Evolutionary conservation across 2,329 filamentous ascomycete genomes (phyloP), one percentile per base, ranked within the genome.

Genomic region (Penicillium palitans): DNA sequence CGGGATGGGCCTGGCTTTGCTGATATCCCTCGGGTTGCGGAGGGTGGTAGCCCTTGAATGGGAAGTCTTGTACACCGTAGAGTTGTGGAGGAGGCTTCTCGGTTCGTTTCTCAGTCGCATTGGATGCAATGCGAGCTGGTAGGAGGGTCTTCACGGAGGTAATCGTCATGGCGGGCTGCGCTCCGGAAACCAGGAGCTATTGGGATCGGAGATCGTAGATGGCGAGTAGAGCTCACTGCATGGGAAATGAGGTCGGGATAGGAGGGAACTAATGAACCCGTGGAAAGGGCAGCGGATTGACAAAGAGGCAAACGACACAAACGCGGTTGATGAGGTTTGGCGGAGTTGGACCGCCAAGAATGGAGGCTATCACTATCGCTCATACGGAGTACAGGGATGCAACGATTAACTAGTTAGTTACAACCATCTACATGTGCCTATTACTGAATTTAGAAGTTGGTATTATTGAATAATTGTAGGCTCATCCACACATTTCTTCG

Each of bases 1-100:
- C 82, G 17, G 81, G 75, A 21, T 83, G 78, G 57, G 84, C 78
- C 51, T 84, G 82, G 60, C 90, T 93, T 66, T 84, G 82, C 68
- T 85, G 82, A 70, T 89, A 92, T 48, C 90, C 90, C 68, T 93
- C 88, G 9, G 81, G 78, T 67, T 86, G 82, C 47, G 83, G 76
- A 52, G 82, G 76, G 44, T 81, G 81, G 69, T 82, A 83, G 60
- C 85, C 84, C 66, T 81, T 81, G 72, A 87, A 88, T 2, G 84
- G 85, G 48, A 82, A 84, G 37, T 88, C 85, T 58, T 77, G 80
- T 57, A 83, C 79, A 61, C 75, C 74, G 73, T 81, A 85, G 58
- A 84, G 72, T 63, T 79, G 79, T 33, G 84, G 84, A 42, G 79
- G 76, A 60, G 82, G 80, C 68, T 84, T 86, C 62, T 80, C 79